phyloP scores from a whole-genome alignment of 345 rosid genomes.

The Draba incana region DNA sequence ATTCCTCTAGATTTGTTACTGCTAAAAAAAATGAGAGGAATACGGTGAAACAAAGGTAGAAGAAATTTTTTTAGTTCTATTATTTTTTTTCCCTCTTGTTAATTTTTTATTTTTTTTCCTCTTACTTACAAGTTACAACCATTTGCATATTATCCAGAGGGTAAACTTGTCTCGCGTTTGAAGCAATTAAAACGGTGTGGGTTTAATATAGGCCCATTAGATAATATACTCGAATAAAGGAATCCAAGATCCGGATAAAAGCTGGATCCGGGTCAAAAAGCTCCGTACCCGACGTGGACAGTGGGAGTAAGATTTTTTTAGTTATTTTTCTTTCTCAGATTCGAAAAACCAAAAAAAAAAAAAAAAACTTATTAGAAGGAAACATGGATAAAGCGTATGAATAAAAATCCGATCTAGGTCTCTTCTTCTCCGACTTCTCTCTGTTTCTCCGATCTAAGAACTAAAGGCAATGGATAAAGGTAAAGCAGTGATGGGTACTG shows the following conservation, averaged over 20 bases:
- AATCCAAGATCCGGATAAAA: constrained; percentile 16
- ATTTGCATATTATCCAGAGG: too few species aligned
- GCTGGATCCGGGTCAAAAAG: constrained; percentile 24
- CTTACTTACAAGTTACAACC: too few species aligned
- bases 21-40: too few species aligned
- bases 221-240: not conserved
- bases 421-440: constrained; percentile 10
- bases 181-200: not conserved
- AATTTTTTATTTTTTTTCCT: too few species aligned
- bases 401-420: constrained; percentile 40
- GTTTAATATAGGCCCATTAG: constrained; percentile 27
- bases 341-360: not conserved
- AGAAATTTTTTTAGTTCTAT: too few species aligned
- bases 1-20: too few species aligned
- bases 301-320: constrained; percentile 12
- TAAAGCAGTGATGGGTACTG: constrained; percentile 91
- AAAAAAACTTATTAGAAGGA: not conserved
- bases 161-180: too few species aligned
- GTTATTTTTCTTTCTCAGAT: not conserved
- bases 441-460: constrained; percentile 3
- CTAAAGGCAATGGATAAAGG: constrained; percentile 78
- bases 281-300: constrained; percentile 7
- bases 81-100: too few species aligned
- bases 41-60: too few species aligned
- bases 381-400: constrained; percentile 4